phyloP scores from a whole-genome alignment of 176 grass and related monocot genomes.

The Musa beccarii region DNA sequence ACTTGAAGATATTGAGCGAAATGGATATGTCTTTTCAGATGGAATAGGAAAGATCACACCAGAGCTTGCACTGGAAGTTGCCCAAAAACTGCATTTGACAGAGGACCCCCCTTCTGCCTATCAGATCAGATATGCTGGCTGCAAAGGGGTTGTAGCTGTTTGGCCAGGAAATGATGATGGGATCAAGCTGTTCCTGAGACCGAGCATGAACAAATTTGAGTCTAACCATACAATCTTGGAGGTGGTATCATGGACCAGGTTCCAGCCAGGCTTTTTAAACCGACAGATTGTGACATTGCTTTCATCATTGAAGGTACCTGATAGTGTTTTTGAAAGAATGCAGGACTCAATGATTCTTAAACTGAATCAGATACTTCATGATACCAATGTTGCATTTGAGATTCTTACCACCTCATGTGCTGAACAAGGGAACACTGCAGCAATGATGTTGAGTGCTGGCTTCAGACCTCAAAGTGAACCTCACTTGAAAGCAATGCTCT shows the following conservation, averaged over 20 bases:
- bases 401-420: slow-evolving; percentile 63
- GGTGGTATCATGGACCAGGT: slow-evolving; percentile 74
- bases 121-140: slow-evolving; percentile 83
- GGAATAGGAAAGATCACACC: slow-evolving; percentile 72
- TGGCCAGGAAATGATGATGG: slow-evolving; percentile 46
- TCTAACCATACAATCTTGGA: slow-evolving; percentile 62
- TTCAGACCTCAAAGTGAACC: slow-evolving; percentile 67
- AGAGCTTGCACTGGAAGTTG: slow-evolving; percentile 67
- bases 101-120: slow-evolving; percentile 74
- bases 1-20: slow-evolving; percentile 43
- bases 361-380: slow-evolving; percentile 50
- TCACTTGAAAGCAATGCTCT: slow-evolving; percentile 65
- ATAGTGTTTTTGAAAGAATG: slow-evolving; percentile 52
- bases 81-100: slow-evolving; percentile 39
- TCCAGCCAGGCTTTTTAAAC: slow-evolving; percentile 80
- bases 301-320: slow-evolving; percentile 53
- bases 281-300: slow-evolving; percentile 78
- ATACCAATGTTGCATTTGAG: slow-evolving; percentile 61
- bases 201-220: slow-evolving; percentile 78
- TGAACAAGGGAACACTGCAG: slow-evolving; percentile 59
- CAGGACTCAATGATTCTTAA: slow-evolving; percentile 61
- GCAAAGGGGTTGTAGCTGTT: slow-evolving; percentile 72
- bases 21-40: slow-evolving; percentile 68
- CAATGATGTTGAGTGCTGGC: slow-evolving; percentile 74
- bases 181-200: slow-evolving; percentile 47